Evolutionary conservation across 768 basidiomycete species (phyloP), one percentile per base, ranked within the genome.

Genomic region (Dioszegia hungarica): DNA sequence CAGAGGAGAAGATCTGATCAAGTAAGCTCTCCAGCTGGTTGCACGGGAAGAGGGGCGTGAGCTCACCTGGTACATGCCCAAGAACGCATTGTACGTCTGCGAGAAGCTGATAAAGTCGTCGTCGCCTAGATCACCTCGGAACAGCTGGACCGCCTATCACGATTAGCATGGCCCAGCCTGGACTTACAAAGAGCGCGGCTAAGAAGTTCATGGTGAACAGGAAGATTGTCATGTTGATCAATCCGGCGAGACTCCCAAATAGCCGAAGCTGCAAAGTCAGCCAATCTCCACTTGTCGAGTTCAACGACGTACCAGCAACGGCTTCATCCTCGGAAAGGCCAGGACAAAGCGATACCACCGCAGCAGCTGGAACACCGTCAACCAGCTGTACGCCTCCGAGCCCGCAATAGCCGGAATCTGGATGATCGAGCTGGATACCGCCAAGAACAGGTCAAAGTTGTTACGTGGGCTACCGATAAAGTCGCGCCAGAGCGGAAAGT

Each of bases 341-440:
- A 97, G 73, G 66, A 98, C 90, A 41, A 95, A 89, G 2, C 93
- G 81, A 74, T 98, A 95, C 78, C 94, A 97, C 66, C 93, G 80
- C 64, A 80, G 80, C 14, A 95, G 79, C 72, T 90, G 89, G 66
- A 97, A 88, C 28, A 88, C 81, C 2, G 89, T 94, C 62, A 95
- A 81, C 94, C 94, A 98, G 0, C 86, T 82, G 68, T 93, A 94
- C 2, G 85, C 79, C 6, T 64, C 57, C 5, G 86, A 85, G 9
- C 80, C 59, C 51, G 82, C 81, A 22, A 98, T 85, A 15, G 68
- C 80, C 0, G 94, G 93, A 28, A 95, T 86, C 72, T 93, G 90
- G 14, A 95, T 89, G 66, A 92, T 77, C 43, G 81, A 86, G 11
- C 86, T 85, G 0, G 81, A 82, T 36, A 94, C 71, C 0, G 89